Conservation (phyloP, 257 asterid genomes). For the Nyctanthes arbortristis region DNA sequence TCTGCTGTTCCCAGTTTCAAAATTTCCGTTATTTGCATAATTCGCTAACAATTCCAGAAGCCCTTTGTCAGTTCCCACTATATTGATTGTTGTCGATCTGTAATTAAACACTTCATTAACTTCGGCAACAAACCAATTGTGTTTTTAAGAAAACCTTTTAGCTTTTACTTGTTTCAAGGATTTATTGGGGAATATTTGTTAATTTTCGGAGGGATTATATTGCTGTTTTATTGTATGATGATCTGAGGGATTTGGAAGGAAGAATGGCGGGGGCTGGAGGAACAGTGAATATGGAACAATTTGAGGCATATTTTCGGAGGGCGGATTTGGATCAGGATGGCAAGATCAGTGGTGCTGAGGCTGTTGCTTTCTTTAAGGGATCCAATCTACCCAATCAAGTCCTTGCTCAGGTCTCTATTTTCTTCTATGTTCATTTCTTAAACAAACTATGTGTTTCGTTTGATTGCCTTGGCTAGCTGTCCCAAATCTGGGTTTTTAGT, state of each 20-base stretch:
- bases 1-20: background rate
- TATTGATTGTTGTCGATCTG: background rate
- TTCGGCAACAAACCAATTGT: background rate
- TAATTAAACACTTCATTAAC: background rate
- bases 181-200: no score
- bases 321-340: conserved; percentile 98
- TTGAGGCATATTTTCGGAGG: conserved; percentile 76
- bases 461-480: background rate
- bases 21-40: background rate
- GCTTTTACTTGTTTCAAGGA: background rate
- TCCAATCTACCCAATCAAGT: conserved; percentile 80
- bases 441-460: background rate
- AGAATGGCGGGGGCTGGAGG: conserved; percentile 52
- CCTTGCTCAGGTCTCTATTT: conserved; percentile 68
- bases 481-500: conserved; percentile 4
- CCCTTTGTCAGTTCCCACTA: background rate
- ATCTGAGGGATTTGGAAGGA: conserved; percentile 24
- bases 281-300: conserved; percentile 59
- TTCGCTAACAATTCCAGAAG: background rate
- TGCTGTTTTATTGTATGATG: conserved; percentile 16
- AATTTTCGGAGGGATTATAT: background rate
- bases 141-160: background rate
- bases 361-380: conserved; percentile 78
- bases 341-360: conserved; percentile 89
- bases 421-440: background rate